Conservation (phyloP, 345 rosid species). For the Pugionium dolabratum region DNA sequence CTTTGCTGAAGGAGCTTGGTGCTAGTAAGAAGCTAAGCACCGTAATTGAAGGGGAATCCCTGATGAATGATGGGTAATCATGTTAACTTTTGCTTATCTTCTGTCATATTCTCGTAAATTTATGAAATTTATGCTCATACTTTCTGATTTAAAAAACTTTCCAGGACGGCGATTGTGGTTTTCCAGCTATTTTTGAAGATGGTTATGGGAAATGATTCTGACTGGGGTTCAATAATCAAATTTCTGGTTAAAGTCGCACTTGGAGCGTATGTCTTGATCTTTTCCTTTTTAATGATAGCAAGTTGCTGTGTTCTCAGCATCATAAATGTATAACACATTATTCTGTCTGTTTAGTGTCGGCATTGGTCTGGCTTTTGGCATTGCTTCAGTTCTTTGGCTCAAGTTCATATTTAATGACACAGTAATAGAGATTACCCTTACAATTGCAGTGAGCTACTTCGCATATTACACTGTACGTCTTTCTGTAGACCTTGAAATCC, state of each 20-base stretch:
- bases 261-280: slow-evolving; percentile 82
- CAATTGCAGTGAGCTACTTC: slow-evolving; percentile 91
- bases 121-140: not conserved
- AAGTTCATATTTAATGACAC: slow-evolving; percentile 91
- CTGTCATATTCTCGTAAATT: slow-evolving; percentile 1
- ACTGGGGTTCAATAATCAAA: slow-evolving; percentile 56
- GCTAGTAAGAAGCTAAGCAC: slow-evolving; percentile 96
- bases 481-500: slow-evolving; percentile 32
- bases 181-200: slow-evolving; percentile 85
- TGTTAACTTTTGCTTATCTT: not conserved
- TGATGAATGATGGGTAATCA: slow-evolving; percentile 97
- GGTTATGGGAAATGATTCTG: slow-evolving; percentile 69
- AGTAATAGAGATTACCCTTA: slow-evolving; percentile 83
- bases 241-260: slow-evolving; percentile 69
- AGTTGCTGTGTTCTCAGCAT: not conserved
- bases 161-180: slow-evolving; percentile 95
- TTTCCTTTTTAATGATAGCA: slow-evolving; percentile 5
- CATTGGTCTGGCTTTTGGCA: slow-evolving; percentile 86
- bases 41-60: slow-evolving; percentile 93
- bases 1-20: slow-evolving; percentile 92
- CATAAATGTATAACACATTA: slow-evolving; percentile 28
- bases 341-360: slow-evolving; percentile 67
- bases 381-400: slow-evolving; percentile 90
- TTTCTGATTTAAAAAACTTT: slow-evolving; percentile 14
- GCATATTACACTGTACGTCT: slow-evolving; percentile 80